Conservation (phyloP, 768 basidiomycete genomes). For the Mycena indigotica region DNA sequence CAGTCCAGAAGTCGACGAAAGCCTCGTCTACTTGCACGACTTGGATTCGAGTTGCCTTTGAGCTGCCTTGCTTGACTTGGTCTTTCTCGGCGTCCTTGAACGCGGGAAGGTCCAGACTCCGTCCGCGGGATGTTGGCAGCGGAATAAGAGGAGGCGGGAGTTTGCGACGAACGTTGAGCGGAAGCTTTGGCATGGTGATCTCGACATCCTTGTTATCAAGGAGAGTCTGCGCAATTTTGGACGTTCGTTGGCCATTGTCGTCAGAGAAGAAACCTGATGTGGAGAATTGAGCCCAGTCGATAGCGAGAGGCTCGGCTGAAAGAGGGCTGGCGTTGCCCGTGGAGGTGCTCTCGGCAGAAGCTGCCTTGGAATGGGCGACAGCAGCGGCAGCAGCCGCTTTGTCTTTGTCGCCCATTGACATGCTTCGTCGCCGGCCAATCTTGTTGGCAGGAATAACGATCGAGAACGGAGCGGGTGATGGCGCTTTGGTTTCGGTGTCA, state of each 20-base stretch:
- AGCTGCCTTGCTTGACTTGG: conserved; percentile 30
- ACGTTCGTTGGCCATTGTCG: conserved; percentile 36
- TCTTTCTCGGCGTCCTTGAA: conserved; percentile 16
- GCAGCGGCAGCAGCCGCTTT: conserved; percentile 15
- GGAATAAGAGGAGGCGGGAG: conserved; percentile 22
- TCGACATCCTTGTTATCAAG: conserved; percentile 60
- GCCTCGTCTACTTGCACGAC: conserved; percentile 74
- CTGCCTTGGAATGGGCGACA: conserved; percentile 31
- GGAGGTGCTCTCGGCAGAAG: conserved; percentile 34
- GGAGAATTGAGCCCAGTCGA: conserved; percentile 74
- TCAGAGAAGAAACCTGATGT: conserved; percentile 55
- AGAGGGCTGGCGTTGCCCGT: conserved; percentile 28
- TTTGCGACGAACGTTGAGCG: conserved; percentile 33
- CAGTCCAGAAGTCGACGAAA: conserved; percentile 82
- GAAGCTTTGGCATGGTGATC: conserved; percentile 46
- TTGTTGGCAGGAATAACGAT: conserved; percentile 27
- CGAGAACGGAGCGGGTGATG: conserved; percentile 36
- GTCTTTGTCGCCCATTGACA: conserved; percentile 25
- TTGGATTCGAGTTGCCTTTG: conserved; percentile 46
- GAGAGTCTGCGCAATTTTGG: conserved; percentile 58
- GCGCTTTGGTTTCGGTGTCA: conserved; percentile 34
- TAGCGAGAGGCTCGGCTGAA: conserved; percentile 25
- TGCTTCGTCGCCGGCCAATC: conserved; percentile 18
- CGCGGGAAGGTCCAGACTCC: conserved; percentile 31
- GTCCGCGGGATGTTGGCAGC: conserved; percentile 24